These are phyloP conservation scores for Limonium bicolor DNA, from an alignment of 148 eudicot species.

Conservation along the genomic window DNA sequence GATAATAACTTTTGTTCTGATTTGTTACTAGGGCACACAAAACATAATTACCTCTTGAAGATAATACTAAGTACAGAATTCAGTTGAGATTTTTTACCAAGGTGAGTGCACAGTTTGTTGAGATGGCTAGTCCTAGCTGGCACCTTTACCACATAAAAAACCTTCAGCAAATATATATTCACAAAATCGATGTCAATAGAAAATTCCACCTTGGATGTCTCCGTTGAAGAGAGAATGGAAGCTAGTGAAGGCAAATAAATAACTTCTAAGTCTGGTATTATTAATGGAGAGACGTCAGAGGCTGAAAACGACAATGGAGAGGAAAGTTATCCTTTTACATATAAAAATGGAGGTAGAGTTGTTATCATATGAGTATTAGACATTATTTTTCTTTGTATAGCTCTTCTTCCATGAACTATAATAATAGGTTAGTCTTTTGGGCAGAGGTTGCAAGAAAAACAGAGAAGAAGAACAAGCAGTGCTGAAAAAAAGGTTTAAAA, in stretches of 20 bases:
- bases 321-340: slow-evolving; percentile 15
- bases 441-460: slow-evolving; percentile 73
- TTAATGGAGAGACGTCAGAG: slow-evolving; percentile 19
- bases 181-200: slow-evolving; percentile 17
- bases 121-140: too few relatives aligned
- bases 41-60: too few relatives aligned
- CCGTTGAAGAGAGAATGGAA: slow-evolving; percentile 18
- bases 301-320: slow-evolving; percentile 28
- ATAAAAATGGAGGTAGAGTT: slow-evolving; percentile 30
- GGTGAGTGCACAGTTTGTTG: too few relatives aligned
- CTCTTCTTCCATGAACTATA: not conserved
- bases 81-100: too few relatives aligned
- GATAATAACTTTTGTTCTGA: too few relatives aligned
- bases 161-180: too few relatives aligned
- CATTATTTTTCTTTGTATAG: not conserved
- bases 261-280: slow-evolving; percentile 17
- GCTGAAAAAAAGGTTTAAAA: too few relatives aligned
- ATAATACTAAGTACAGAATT: too few relatives aligned
- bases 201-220: slow-evolving; percentile 14
- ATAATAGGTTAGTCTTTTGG: slow-evolving; percentile 1
- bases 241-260: slow-evolving; percentile 18
- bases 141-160: too few relatives aligned
- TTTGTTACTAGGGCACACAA: too few relatives aligned
- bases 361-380: too few relatives aligned
- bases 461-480: slow-evolving; percentile 96